Evolutionary conservation across 2,329 filamentous ascomycete species (phyloP).

Genomic region (Curvularia sp.): DNA sequence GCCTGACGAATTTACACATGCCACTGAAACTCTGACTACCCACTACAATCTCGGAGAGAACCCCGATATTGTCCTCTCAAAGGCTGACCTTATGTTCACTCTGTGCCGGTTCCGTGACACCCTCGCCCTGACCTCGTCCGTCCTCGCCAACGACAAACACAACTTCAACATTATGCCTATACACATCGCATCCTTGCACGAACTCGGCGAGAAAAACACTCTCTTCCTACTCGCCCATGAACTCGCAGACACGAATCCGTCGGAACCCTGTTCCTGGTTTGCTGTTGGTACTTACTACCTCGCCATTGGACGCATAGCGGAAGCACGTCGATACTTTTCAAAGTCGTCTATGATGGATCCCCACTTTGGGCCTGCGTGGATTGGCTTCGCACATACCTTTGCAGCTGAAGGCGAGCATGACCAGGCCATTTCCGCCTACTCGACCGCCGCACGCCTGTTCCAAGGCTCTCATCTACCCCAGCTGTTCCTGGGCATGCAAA

Average conservation of each 20-base stretch:
- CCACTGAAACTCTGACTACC: slow-evolving; percentile 88
- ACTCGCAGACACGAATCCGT: slow-evolving; percentile 86
- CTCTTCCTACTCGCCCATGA: slow-evolving; percentile 93
- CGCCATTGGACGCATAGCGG: slow-evolving; percentile 84
- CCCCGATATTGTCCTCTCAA: slow-evolving; percentile 86
- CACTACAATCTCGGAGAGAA: slow-evolving; percentile 90
- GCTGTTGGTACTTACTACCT: slow-evolving; percentile 97
- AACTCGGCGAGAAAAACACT: slow-evolving; percentile 84
- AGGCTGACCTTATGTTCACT: slow-evolving; percentile 90
- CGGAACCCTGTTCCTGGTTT: slow-evolving; percentile 90
- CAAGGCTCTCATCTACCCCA: slow-evolving; percentile 97
- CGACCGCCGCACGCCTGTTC: slow-evolving; percentile 90
- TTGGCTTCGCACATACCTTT: slow-evolving; percentile 98
- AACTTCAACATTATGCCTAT: slow-evolving; percentile 89
- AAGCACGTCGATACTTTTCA: slow-evolving; percentile 89
- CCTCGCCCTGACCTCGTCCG: slow-evolving; percentile 79
- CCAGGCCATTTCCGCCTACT: slow-evolving; percentile 97
- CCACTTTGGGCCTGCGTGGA: slow-evolving; percentile 97
- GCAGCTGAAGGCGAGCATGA: slow-evolving; percentile 97
- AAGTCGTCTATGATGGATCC: slow-evolving; percentile 98
- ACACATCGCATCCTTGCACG: slow-evolving; percentile 88
- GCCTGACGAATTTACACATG: slow-evolving; percentile 79
- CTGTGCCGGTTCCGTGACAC: slow-evolving; percentile 93
- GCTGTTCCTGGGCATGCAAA: slow-evolving; percentile 97
- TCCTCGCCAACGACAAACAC: slow-evolving; percentile 84